These are phyloP conservation scores for Dendrobium huoshanense DNA, from an alignment of 106 monocot genomes.

Conservation along the genomic window DNA sequence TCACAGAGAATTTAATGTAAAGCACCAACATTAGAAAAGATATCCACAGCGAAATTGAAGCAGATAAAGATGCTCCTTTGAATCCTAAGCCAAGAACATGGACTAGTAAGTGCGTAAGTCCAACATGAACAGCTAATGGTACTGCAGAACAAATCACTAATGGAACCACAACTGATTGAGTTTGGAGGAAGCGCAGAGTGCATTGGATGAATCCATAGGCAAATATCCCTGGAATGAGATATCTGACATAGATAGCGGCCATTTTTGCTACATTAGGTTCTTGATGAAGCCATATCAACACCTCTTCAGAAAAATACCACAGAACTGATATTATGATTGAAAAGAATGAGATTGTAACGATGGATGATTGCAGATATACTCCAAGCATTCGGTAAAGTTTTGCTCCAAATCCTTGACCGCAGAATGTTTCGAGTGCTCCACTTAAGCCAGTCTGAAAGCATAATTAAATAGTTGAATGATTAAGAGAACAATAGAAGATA, in stretches of 20 bases:
- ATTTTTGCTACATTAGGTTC: slow-evolving; percentile 46
- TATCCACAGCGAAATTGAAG: slow-evolving; percentile 45
- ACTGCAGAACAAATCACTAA: slow-evolving; percentile 49
- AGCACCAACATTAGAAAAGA: slow-evolving; percentile 50
- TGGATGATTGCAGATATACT: slow-evolving; percentile 28
- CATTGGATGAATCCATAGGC: slow-evolving; percentile 58
- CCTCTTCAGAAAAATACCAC: slow-evolving; percentile 50
- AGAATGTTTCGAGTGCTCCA: slow-evolving; percentile 72
- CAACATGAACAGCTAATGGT: slow-evolving; percentile 44
- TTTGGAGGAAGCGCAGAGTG: slow-evolving; percentile 71
- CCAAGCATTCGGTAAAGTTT: slow-evolving; percentile 47
- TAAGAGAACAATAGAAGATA: background rate
- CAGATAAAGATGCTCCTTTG: slow-evolving; percentile 35
- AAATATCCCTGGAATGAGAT: slow-evolving; percentile 66
- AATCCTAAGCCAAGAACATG: slow-evolving; percentile 52
- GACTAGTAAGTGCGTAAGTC: slow-evolving; percentile 41
- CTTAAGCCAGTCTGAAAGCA: slow-evolving; percentile 63
- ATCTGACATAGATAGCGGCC: slow-evolving; percentile 46
- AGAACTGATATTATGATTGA: background rate
- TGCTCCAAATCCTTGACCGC: slow-evolving; percentile 68
- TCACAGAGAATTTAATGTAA: slow-evolving; percentile 43
- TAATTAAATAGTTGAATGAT: background rate
- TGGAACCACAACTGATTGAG: slow-evolving; percentile 36
- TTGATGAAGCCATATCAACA: slow-evolving; percentile 59
- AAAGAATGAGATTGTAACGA: slow-evolving; percentile 25